Conservation (phyloP, 306 rosid species). For the Vicia sativa region DNA sequence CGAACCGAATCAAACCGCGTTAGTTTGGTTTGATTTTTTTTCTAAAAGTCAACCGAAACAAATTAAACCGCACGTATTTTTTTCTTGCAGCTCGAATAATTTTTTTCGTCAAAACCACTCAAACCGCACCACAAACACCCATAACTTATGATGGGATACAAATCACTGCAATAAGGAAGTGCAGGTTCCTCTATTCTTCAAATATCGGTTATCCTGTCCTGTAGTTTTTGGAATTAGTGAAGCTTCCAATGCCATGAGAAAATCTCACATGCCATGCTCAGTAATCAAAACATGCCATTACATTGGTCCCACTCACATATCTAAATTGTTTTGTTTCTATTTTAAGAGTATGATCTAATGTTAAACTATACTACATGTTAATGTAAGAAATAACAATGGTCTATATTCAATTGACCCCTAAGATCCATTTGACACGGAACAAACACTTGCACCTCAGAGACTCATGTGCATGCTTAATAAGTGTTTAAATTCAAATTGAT, state of each 20-base stretch:
- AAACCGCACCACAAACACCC: no score
- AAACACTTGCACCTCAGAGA: constrained; percentile 8
- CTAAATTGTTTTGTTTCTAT: not conserved
- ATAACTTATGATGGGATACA: not conserved
- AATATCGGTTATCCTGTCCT: not conserved
- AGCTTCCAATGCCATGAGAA: not conserved
- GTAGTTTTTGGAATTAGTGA: not conserved
- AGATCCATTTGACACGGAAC: constrained; percentile 30
- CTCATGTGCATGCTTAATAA: not conserved
- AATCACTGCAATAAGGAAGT: not conserved
- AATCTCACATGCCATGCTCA: constrained; percentile 32
- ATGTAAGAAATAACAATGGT: not conserved
- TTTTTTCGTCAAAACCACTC: no score
- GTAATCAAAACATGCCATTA: not conserved
- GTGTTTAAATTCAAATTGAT: not conserved
- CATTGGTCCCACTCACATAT: not conserved
- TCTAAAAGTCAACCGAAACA: no score
- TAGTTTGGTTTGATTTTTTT: no score
- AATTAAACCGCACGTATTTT: no score
- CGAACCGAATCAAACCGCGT: no score
- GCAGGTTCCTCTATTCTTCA: constrained; percentile 1
- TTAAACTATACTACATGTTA: not conserved
- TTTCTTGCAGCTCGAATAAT: no score
- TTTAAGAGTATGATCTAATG: constrained; percentile 1
- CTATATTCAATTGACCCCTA: not conserved